These are phyloP conservation scores for Bolboschoenoplectus hybrid DNA, from an alignment of 202 grass and related monocot species.

Conservation along the genomic window DNA sequence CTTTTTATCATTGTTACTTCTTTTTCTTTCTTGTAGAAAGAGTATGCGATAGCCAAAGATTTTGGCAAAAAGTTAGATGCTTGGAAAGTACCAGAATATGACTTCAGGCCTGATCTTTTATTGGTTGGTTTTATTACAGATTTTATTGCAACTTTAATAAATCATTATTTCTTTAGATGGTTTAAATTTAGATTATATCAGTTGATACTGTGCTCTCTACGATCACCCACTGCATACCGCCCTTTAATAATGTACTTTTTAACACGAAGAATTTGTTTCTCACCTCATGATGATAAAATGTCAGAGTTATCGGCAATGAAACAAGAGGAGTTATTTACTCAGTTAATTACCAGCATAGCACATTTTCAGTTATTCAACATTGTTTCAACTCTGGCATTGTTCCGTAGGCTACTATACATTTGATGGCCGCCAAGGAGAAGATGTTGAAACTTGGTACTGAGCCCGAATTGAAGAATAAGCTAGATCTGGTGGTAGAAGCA, in stretches of 20 bases:
- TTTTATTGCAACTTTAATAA: neutral
- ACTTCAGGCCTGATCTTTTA: conserved; percentile 53
- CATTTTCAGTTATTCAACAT: neutral
- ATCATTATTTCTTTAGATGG: neutral
- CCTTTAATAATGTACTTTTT: neutral
- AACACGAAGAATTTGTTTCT: conserved; percentile 4
- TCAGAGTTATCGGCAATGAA: neutral
- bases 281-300: neutral
- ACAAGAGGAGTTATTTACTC: neutral
- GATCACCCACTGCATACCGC: neutral
- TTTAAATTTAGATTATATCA: neutral
- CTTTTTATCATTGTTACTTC: neutral
- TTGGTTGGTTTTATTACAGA: conserved; percentile 38
- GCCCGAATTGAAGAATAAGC: conserved; percentile 43
- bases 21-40: conserved; percentile 39
- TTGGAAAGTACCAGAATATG: conserved; percentile 9
- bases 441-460: conserved; percentile 44
- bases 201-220: neutral
- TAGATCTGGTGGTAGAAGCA: conserved; percentile 36
- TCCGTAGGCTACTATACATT: conserved; percentile 60
- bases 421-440: conserved; percentile 61
- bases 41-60: conserved; percentile 52
- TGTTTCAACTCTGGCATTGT: neutral
- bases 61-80: conserved; percentile 43
- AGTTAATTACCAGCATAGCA: neutral